These are phyloP conservation scores for Citrullus mucosospermus DNA, from an alignment of 306 rosid genomes.

Conservation along the genomic window DNA sequence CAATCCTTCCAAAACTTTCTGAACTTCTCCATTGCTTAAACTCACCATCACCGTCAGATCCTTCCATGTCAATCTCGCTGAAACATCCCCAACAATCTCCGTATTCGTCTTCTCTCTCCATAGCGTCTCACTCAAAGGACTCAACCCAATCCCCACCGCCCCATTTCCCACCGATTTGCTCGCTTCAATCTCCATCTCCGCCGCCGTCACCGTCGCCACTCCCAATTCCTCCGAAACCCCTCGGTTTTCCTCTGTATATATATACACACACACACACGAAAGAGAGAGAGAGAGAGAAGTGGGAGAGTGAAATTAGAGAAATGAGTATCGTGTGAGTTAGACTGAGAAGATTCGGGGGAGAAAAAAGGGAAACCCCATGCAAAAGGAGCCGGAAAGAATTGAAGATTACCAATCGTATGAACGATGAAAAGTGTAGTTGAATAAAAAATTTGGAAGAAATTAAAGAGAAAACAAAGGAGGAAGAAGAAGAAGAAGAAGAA, in stretches of 20 bases:
- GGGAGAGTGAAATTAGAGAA: slow-evolving; percentile 9
- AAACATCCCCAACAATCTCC: slow-evolving; percentile 65
- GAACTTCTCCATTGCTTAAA: slow-evolving; percentile 62
- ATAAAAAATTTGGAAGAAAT: background rate
- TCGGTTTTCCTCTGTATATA: background rate
- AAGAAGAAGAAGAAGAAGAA: background rate
- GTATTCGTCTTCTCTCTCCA: slow-evolving; percentile 69
- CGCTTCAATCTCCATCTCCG: slow-evolving; percentile 67
- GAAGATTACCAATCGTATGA: slow-evolving; percentile 7
- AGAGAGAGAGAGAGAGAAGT: background rate
- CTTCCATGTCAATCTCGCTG: slow-evolving; percentile 93
- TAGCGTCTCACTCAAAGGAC: slow-evolving; percentile 85
- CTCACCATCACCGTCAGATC: slow-evolving; percentile 91
- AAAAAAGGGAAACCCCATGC: slow-evolving; percentile 31
- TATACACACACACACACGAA: no score
- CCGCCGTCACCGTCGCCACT: slow-evolving; percentile 1
- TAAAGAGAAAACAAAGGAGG: background rate
- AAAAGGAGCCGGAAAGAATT: slow-evolving; percentile 14
- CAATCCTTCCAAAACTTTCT: slow-evolving; percentile 70
- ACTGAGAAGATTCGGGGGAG: slow-evolving; percentile 15
- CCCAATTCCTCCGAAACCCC: background rate
- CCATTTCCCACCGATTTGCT: slow-evolving; percentile 37
- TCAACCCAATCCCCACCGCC: slow-evolving; percentile 28
- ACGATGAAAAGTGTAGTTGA: background rate
- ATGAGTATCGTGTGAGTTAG: slow-evolving; percentile 42